Evolutionary conservation across 306 rosid species (phyloP), one percentile per base, ranked within the genome.

Genomic region (Oemleria cerasiformis): DNA sequence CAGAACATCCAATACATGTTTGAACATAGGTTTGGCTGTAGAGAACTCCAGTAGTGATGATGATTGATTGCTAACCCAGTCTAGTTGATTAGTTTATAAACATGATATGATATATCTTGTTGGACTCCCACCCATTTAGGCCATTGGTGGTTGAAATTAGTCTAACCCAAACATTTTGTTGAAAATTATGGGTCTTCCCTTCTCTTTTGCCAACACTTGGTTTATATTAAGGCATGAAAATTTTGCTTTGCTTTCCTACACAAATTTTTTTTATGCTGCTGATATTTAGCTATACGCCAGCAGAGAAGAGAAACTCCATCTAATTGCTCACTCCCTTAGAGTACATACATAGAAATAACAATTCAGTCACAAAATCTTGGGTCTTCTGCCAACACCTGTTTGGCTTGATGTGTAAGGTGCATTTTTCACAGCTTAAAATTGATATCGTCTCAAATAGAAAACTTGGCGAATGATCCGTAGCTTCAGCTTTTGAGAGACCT

Each of bases 21-120:
- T 72, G 77, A 78, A 82, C 78, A 61, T 73, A 70, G 84, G 81
- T 47, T 62, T 75, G 74, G 60, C 79, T 16, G 78, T 63, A 68
- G 90, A 86, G 73, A 87, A 85, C 69, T 68, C 83, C 70, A 73
- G 50, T 65, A 62, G 68, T 74, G 84, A 78, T 78, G 79, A 53
- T 78, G 73, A 72, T 7, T 64, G 65, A 30, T 30, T 65, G 48
- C 69, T 72, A 53, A 75, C 77, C n/a, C 49, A 23, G 4, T 47
- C 38, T 59, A 34, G 60, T 65, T 42, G 66, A 42, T 49, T 14
- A 51, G 71, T 19, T 6, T 23, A 17, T 16, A 65, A 17, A 55
- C 36, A 30, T 13, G 20, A 69, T 45, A 16, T 63, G 14, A 71
- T 56, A 13, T 30, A 2, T 30, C 71, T 56, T 19, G 56, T 63